A percentile compares a stretch with the other conserved stretches of the same genome.
Evolutionary conservation across 2,329 filamentous ascomycete genomes (phyloP).

Genomic region (Epichloe gansuensis): DNA sequence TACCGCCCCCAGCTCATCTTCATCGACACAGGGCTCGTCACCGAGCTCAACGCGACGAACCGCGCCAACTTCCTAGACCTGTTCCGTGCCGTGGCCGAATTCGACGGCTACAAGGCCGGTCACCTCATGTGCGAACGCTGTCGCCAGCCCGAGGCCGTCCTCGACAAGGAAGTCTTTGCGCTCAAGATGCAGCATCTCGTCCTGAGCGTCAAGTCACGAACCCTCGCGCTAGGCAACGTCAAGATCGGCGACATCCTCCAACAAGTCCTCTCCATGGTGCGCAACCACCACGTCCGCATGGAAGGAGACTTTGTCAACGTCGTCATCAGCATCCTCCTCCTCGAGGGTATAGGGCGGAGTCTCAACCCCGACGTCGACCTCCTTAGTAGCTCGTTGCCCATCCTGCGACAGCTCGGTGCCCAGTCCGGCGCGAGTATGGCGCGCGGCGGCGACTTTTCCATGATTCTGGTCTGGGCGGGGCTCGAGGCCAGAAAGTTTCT

Average conservation of each 20-base stretch:
- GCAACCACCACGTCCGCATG: constrained; percentile 79
- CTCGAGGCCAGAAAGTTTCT: constrained; percentile 80
- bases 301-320: constrained; percentile 99
- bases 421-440: constrained; percentile 59
- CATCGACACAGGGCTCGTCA: constrained; percentile 92
- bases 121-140: constrained; percentile 94
- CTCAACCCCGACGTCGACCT: constrained; percentile 81
- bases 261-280: constrained; percentile 82
- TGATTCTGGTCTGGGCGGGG: constrained; percentile 85
- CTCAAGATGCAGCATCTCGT: constrained; percentile 96
- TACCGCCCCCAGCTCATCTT: constrained; percentile 92
- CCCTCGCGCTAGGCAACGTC: constrained; percentile 83
- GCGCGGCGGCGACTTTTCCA: constrained; percentile 62
- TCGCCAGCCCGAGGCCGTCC: constrained; percentile 78
- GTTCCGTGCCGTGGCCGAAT: constrained; percentile 91
- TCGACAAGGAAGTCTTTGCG: constrained; percentile 82
- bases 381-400: constrained; percentile 74
- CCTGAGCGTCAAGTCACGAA: constrained; percentile 76
- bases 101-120: constrained; percentile 90
- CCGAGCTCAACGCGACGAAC: constrained; percentile 78
- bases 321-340: constrained; percentile 80
- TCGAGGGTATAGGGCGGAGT: constrained; percentile 85
- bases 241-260: constrained; percentile 93
- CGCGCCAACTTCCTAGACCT: constrained; percentile 85
- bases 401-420: constrained; percentile 74